Base-by-base conservation (phyloP, 495 filamentous ascomycete species). In the Aspergillus mulundensis region DNA sequence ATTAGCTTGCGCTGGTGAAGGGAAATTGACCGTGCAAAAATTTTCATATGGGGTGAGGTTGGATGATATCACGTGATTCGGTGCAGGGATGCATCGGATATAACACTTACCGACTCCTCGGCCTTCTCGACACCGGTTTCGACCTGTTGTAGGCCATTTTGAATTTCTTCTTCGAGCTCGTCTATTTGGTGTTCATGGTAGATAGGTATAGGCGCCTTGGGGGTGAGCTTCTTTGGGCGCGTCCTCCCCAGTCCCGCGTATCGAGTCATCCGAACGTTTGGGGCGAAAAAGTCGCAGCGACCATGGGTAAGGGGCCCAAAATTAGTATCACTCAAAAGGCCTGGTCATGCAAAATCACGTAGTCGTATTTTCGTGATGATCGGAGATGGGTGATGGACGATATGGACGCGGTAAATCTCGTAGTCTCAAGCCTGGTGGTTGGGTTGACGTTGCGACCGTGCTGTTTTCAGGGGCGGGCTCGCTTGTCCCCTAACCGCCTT, bases 71-170 rank as follows among this genome's bases (percentile, higher is more conserved):
- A 85, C 83, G 83, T 86, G 83, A 77, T 52, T 52, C 53, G 51
- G 68, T 67, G 4, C 67, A 73, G 69, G 69, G 71, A 62, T 72
- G 65, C 67, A 66, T 54, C 57, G 64, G 60, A 39, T 67, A 65
- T 64, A 71, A 65, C 66, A 91, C 92, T 84, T 72, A 96, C 94
- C 77, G 88, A 92, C 81, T 98, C 93, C 73, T 98, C 94, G 54
- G 82, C 87, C 69, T 95, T 92, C 74, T 98, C 94, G 58, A 98
- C 94, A 62, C 94, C 94, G 55, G 93, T 96, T 66, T 95, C 91
- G 69, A 96, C 89, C 61, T 81, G 89, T 84, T 71, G 90, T 81
- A 75, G 83, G 75, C 73, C 76, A 61, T 80, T 76, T 63, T 85
- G 81, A 57, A 78, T 73, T 57, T 87, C 85, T 63, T 89, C 86